Percentiles rank a stretch among this genome's conserved stretches.
These are phyloP conservation scores for Evansstolkia leycettana DNA, from an alignment of 495 filamentous ascomycete species.

Conservation along the genomic window DNA sequence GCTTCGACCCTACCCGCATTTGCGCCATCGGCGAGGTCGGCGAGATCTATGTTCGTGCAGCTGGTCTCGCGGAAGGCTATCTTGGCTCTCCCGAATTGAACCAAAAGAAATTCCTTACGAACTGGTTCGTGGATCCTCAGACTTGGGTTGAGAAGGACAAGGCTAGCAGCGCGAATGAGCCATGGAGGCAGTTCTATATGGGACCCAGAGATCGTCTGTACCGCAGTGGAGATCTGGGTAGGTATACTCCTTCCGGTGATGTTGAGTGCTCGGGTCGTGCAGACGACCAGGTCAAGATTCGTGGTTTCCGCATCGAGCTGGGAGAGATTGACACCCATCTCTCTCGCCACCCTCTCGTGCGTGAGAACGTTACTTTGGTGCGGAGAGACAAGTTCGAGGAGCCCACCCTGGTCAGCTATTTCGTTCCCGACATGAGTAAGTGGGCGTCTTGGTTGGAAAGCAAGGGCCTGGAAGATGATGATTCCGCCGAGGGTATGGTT, in stretches of 20 bases:
- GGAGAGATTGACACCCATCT: slow-evolving; percentile 87
- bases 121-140: slow-evolving; percentile 75
- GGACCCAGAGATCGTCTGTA: slow-evolving; percentile 85
- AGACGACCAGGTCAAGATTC: slow-evolving; percentile 90
- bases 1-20: slow-evolving; percentile 54
- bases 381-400: slow-evolving; percentile 85
- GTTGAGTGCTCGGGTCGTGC: slow-evolving; percentile 67
- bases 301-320: slow-evolving; percentile 90
- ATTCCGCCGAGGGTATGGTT: slow-evolving; percentile 38
- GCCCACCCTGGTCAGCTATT: slow-evolving; percentile 77
- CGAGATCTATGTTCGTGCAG: slow-evolving; percentile 83
- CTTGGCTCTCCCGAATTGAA: slow-evolving; percentile 55
- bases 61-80: slow-evolving; percentile 82
- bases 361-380: slow-evolving; percentile 81
- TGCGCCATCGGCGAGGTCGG: slow-evolving; percentile 76
- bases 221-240: slow-evolving; percentile 68
- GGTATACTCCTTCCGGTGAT: slow-evolving; percentile 61
- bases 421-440: slow-evolving; percentile 67
- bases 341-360: slow-evolving; percentile 61
- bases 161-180: slow-evolving; percentile 22
- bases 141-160: slow-evolving; percentile 56
- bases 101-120: slow-evolving; percentile 69
- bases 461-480: slow-evolving; percentile 37
- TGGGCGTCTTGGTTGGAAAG: slow-evolving; percentile 58
- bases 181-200: slow-evolving; percentile 70